Base-by-base conservation (phyloP, 2,329 filamentous ascomycete species). In the Shiraia bambusicola region DNA sequence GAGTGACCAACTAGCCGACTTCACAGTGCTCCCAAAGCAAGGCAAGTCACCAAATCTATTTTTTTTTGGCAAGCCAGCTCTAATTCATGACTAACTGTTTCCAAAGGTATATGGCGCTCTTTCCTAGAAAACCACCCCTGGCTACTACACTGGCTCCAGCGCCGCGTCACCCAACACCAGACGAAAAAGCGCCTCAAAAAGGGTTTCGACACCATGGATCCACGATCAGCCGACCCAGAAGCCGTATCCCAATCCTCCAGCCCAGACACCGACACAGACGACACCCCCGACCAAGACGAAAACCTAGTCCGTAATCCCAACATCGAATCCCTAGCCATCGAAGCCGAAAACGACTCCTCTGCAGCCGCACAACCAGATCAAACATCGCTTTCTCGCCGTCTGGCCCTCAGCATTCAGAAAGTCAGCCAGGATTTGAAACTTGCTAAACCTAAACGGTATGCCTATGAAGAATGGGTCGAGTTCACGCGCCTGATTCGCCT, bases 391-490 rank as follows among this genome's bases (percentile, higher is more conserved):
- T 82, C 80, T 0, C 69, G 74, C 2, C 73, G 76, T 36, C 69
- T 95, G 8, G 81, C 87, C 2, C 76, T 82, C 25, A 84, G 87
- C 50, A 93, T 95, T 41, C 75, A 80, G 11, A 75, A 73, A 17
- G 80, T 88, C 1, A 81, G 82, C 1, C 72, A 79, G 34, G 81
- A 93, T 59, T 71, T 87, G 25, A 77, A 79, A 13, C 66, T 73
- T 31, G 67, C 75, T 4, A 76, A 79, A 2, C 74, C 77, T 0
- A 83, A 82, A 40, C 78, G 76, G 39, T 96, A 95, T 63, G 76
- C 74, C 0, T 96, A 90, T 50, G 82, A 90, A 52, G 86, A 95
- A 62, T 95, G 90, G 91, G 86, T 86, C 0, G 87, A 88, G 72
- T 93, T 88, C 55, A 83, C 91, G 6, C 79, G 81, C 15, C 75